phyloP scores from a whole-genome alignment of 106 monocot genomes.

The Dioscorea zingiberensis region DNA sequence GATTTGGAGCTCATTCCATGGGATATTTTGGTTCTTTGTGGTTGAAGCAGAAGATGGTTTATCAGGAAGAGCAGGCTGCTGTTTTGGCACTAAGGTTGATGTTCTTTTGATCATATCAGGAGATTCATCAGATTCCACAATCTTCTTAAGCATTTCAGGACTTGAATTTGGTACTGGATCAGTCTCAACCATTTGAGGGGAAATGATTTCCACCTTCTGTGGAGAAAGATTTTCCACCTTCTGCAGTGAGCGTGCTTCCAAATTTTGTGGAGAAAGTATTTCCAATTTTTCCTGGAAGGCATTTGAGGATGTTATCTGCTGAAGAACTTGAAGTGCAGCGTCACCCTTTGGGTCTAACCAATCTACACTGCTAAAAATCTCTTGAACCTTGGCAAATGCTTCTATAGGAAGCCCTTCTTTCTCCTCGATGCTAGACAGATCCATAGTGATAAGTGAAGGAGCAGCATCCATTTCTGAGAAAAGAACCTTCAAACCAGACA shows the following conservation, averaged over 20 bases:
- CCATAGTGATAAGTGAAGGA: slow-evolving; percentile 26
- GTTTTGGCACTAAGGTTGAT: slow-evolving; percentile 1
- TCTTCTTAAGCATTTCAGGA: slow-evolving; percentile 3
- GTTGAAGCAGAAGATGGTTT: slow-evolving; percentile 15
- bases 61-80: neutral
- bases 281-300: slow-evolving; percentile 21
- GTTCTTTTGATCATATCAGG: neutral
- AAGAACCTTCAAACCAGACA: slow-evolving; percentile 57
- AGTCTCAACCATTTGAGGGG: slow-evolving; percentile 1
- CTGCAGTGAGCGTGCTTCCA: slow-evolving; percentile 6
- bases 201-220: slow-evolving; percentile 9
- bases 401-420: slow-evolving; percentile 88
- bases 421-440: slow-evolving; percentile 40
- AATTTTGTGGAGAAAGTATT: slow-evolving; percentile 22
- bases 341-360: slow-evolving; percentile 65
- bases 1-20: slow-evolving; percentile 6
- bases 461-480: slow-evolving; percentile 78
- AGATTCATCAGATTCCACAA: slow-evolving; percentile 7
- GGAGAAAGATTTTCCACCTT: slow-evolving; percentile 23
- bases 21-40: slow-evolving; percentile 15
- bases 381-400: slow-evolving; percentile 83
- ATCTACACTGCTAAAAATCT: slow-evolving; percentile 73
- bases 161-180: neutral
- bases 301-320: slow-evolving; percentile 35
- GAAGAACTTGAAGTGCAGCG: slow-evolving; percentile 37